Evolutionary conservation across 306 rosid species (phyloP), one percentile per base, ranked within the genome.

Genomic region (Ormosia emarginata): DNA sequence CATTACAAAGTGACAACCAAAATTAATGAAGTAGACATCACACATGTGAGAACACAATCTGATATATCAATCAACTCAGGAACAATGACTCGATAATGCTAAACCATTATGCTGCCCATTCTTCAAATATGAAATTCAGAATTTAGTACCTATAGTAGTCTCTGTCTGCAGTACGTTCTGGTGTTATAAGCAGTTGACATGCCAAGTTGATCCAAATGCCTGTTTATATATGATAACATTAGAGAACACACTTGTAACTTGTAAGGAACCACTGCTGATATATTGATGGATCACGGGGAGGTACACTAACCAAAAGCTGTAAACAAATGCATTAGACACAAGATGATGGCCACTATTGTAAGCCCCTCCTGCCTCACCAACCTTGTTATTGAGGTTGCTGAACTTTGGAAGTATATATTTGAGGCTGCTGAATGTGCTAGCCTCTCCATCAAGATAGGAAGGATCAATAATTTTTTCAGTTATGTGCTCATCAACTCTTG

Each of bases 301-400:
- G 83, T 88, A 89, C 88, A 82, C 87, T 50, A 17, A 84, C 87
- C 98, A 96, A 89, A 93, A 93, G 81, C 97, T 96, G 55, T 74
- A 90, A 17, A 92, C 97, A 59, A 93, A 93, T 77, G 99, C 87
- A 90, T 96, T 90, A 1, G 92, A 82, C 81, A 93, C 95, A 66
- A 88, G 96, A 80, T 90, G 90, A 68, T 81, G 91, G 63, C 98
- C 99, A 69, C 99, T 96, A 77, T 91, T 91, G 83, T 89, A 96
- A 41, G 99, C 94, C 53, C 99, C 99, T 83, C 99, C 99, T 4
- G 98, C 83, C 87, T 96, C 99, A 50, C 98, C 99, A 75, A 96
- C 98, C 97, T 88, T 57, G 56, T 67, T 13, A 92, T 92, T 7
- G 87, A 79, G 67, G 85, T 86, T 75, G 79, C 58, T 62, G 97